phyloP scores from a whole-genome alignment of 1,284 basidiomycete genomes.

The Erythrobasidium hasegawianum region DNA sequence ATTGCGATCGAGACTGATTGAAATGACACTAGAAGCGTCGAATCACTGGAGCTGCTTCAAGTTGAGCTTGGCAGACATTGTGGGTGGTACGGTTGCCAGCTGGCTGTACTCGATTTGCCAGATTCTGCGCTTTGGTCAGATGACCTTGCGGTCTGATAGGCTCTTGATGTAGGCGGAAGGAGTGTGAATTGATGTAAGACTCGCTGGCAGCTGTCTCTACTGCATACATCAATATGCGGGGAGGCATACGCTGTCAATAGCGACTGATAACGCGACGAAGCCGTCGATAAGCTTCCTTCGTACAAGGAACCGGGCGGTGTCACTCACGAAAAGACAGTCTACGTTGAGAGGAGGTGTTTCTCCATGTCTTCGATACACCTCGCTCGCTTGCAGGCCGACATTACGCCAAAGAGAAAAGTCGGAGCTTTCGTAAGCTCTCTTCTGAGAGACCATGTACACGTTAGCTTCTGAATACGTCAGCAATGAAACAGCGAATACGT shows the following conservation, averaged over 20 bases:
- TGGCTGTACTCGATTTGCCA: too few species aligned
- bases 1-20: too few species aligned
- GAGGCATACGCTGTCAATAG: constrained; percentile 1
- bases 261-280: not conserved
- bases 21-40: too few species aligned
- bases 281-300: too few species aligned
- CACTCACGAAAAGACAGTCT: constrained; percentile 17
- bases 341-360: not conserved
- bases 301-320: too few species aligned
- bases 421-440: constrained; percentile 13
- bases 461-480: too few species aligned
- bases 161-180: constrained; percentile 11
- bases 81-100: constrained; percentile 10
- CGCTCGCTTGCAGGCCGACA: constrained; percentile 5
- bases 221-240: constrained; percentile 2
- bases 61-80: not conserved
- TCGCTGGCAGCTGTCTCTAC: not conserved
- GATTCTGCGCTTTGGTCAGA: not conserved
- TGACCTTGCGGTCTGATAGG: not conserved
- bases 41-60: too few species aligned
- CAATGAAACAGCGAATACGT: not conserved
- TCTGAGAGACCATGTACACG: too few species aligned
- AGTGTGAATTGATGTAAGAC: constrained; percentile 7
- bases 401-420: constrained; percentile 14
- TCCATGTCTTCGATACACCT: constrained; percentile 1